phyloP scores from a whole-genome alignment of 1,284 basidiomycete genomes.

The Moniliella sp. region DNA sequence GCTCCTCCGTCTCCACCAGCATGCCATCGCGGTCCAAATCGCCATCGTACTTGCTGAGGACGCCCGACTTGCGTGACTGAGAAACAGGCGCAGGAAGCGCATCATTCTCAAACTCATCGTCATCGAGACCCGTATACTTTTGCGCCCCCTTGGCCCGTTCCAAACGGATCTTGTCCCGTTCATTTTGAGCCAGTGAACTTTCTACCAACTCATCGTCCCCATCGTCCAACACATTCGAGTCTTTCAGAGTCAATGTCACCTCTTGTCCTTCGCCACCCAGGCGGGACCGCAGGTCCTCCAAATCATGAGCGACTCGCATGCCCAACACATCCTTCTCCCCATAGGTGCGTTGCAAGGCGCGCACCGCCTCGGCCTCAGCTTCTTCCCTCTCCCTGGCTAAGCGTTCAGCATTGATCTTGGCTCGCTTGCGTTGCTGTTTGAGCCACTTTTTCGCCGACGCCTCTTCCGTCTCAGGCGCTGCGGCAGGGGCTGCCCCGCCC shows the following conservation, averaged over 20 bases:
- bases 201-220: conserved; percentile 92
- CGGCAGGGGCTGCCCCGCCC: no score
- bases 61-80: no score
- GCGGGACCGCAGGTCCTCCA: conserved; percentile 47
- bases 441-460: conserved; percentile 64
- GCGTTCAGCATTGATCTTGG: conserved; percentile 58
- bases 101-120: conserved; percentile 54
- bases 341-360: conserved; percentile 48
- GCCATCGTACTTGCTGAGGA: conserved; percentile 84
- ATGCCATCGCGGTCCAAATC: conserved; percentile 46
- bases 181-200: conserved; percentile 67
- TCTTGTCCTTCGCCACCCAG: conserved; percentile 77
- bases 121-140: conserved; percentile 85
- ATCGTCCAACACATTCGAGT: conserved; percentile 79
- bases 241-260: conserved; percentile 82
- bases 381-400: conserved; percentile 47
- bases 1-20: conserved; percentile 2
- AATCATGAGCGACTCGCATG: conserved; percentile 82
- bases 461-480: no score
- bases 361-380: conserved; percentile 21
- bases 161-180: conserved; percentile 52
- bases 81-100: no score
- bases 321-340: conserved; percentile 52
- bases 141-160: conserved; percentile 70
- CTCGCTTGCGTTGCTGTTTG: conserved; percentile 63